Percentiles rank a stretch among this genome's conserved stretches.
Conservation (phyloP, 768 basidiomycete species). For the Mycena pura region DNA sequence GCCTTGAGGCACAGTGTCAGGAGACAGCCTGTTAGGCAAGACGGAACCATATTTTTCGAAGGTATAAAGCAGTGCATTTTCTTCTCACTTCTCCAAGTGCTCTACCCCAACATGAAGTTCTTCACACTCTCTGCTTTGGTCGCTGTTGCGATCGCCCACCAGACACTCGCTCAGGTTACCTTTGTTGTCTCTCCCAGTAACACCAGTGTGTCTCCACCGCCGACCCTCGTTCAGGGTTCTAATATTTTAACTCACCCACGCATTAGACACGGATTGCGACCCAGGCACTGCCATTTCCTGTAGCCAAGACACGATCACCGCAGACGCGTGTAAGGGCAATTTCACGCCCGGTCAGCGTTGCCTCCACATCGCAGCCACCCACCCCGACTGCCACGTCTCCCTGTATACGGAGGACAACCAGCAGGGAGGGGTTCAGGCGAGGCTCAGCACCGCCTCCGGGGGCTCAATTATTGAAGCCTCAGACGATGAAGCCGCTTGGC, state of each 20-base stretch:
- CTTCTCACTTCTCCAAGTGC: neutral
- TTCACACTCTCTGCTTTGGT: neutral
- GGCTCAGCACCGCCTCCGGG: no score
- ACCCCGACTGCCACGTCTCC: no score
- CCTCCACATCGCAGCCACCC: no score
- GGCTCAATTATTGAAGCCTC: no score
- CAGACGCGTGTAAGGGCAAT: no score
- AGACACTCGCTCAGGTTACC: neutral
- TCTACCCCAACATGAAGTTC: slow-evolving; percentile 1
- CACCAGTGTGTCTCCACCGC: neutral
- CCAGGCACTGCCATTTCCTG: neutral
- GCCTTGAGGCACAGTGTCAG: no score
- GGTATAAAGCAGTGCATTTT: neutral
- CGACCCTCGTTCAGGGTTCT: neutral
- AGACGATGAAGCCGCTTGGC: no score
- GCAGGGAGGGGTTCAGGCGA: no score
- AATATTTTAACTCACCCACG: neutral
- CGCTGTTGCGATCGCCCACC: neutral
- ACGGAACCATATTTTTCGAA: neutral
- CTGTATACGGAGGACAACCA: no score
- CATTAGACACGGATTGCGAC: neutral
- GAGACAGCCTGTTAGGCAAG: neutral
- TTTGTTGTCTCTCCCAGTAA: neutral
- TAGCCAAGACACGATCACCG: neutral
- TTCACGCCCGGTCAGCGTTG: no score